These are phyloP conservation scores for Russula emetica DNA, from an alignment of 768 basidiomycete species.

Conservation along the genomic window DNA sequence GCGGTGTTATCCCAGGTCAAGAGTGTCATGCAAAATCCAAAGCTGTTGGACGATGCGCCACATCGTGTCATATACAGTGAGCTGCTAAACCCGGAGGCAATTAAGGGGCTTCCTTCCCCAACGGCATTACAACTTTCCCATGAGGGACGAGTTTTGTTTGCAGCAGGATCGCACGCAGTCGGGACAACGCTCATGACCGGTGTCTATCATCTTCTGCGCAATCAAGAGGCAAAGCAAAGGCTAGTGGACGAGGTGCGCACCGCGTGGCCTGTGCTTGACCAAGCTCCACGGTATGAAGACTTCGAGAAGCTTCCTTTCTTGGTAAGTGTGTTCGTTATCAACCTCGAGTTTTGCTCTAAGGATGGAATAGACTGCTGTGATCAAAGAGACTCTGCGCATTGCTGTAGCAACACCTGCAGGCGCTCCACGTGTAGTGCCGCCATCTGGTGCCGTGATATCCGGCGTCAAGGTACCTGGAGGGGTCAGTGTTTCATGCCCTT, in stretches of 20 bases:
- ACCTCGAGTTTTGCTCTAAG: not conserved
- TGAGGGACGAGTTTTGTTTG: slow-evolving; percentile 17
- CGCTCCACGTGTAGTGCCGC: slow-evolving; percentile 18
- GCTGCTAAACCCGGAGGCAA: slow-evolving; percentile 6
- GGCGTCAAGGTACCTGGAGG: slow-evolving; percentile 16
- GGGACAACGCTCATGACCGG: slow-evolving; percentile 19
- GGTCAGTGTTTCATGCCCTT: slow-evolving; percentile 1
- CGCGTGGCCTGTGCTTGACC: slow-evolving; percentile 13
- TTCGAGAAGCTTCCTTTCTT: slow-evolving; percentile 20
- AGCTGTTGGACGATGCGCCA: slow-evolving; percentile 10
- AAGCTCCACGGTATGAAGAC: slow-evolving; percentile 11
- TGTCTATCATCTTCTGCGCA: slow-evolving; percentile 13
- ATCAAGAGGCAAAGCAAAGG: slow-evolving; percentile 3
- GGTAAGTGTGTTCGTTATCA: not conserved
- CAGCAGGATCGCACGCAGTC: slow-evolving; percentile 21
- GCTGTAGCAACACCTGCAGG: slow-evolving; percentile 1
- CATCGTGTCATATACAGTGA: slow-evolving; percentile 21
- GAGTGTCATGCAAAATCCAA: slow-evolving; percentile 3
- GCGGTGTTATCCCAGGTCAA: slow-evolving; percentile 5
- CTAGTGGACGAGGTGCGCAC: slow-evolving; percentile 9
- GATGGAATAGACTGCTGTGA: slow-evolving; percentile 15
- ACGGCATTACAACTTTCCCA: slow-evolving; percentile 4
- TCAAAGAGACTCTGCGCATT: slow-evolving; percentile 19
- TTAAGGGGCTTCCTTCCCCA: slow-evolving; percentile 6
- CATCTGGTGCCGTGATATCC: slow-evolving; percentile 13